These are phyloP conservation scores for Yamadazyma jaroonii DNA, from an alignment of 1,139 yeast genomes.

Conservation along the genomic window DNA sequence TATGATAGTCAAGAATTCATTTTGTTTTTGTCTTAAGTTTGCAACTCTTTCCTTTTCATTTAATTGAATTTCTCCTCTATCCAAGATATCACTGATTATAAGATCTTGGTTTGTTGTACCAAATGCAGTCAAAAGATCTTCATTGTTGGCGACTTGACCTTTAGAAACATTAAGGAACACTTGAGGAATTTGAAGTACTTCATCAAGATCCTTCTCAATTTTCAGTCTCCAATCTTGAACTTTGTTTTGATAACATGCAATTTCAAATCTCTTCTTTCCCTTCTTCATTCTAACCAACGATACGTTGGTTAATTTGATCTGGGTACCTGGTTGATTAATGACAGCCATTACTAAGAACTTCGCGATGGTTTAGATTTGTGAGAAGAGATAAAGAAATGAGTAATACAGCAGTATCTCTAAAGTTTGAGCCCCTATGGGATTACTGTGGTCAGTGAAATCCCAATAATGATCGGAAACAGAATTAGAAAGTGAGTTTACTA, in stretches of 20 bases:
- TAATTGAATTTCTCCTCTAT: conserved; percentile 90
- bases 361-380: not conserved
- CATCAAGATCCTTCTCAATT: conserved; percentile 90
- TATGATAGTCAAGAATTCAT: conserved; percentile 79
- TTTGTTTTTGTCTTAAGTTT: conserved; percentile 69
- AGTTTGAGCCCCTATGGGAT: no score
- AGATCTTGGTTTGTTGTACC: conserved; percentile 73
- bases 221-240: conserved; percentile 93
- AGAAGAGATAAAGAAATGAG: no score
- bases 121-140: conserved; percentile 72
- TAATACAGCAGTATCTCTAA: no score
- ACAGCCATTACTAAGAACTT: conserved; percentile 43
- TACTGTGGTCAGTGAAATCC: no score
- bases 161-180: conserved; percentile 91
- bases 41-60: conserved; percentile 91
- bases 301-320: conserved; percentile 88
- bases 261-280: conserved; percentile 87
- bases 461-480: no score
- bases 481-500: not conserved
- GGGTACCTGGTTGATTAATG: conserved; percentile 83
- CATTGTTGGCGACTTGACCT: conserved; percentile 90
- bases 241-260: conserved; percentile 95
- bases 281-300: conserved; percentile 88
- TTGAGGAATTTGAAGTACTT: conserved; percentile 93
- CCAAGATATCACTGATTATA: conserved; percentile 75